These are phyloP conservation scores for Nosema bombycis DNA, from an alignment of 371 early-diverging fungal genomes.

Conservation along the genomic window DNA sequence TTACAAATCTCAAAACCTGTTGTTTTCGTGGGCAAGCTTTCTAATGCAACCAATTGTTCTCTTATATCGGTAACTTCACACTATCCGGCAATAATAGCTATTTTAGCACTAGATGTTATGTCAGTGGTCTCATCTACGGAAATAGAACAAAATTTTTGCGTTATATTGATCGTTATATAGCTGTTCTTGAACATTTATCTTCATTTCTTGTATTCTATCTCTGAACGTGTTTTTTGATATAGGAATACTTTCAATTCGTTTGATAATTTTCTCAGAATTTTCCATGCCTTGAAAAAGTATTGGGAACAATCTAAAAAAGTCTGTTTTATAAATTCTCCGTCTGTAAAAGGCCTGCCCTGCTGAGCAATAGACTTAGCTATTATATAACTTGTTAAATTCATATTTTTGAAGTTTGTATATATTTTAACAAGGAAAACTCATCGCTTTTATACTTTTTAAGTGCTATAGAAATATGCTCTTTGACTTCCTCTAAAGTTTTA, in stretches of 20 bases:
- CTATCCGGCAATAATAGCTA: background rate
- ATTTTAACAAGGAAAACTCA: too few relatives aligned
- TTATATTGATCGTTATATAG: background rate
- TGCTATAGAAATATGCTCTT: too few relatives aligned
- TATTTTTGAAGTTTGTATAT: too few relatives aligned
- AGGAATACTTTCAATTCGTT: background rate
- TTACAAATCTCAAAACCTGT: background rate
- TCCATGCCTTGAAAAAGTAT: background rate
- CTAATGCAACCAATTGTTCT: background rate
- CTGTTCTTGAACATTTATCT: background rate
- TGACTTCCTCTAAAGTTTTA: too few relatives aligned
- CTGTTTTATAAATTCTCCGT: background rate
- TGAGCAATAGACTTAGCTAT: background rate
- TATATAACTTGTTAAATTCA: background rate
- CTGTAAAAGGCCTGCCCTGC: background rate
- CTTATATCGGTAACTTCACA: background rate
- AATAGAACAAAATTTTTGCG: background rate
- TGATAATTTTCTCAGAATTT: background rate
- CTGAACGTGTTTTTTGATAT: background rate
- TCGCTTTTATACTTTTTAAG: too few relatives aligned
- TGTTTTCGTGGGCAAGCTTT: background rate
- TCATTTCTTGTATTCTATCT: background rate
- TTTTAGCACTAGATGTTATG: background rate
- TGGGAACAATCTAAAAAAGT: background rate
- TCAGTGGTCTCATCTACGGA: background rate